These are phyloP conservation scores for Bruguiera gymnorhiza DNA, from an alignment of 345 rosid species.

Conservation along the genomic window DNA sequence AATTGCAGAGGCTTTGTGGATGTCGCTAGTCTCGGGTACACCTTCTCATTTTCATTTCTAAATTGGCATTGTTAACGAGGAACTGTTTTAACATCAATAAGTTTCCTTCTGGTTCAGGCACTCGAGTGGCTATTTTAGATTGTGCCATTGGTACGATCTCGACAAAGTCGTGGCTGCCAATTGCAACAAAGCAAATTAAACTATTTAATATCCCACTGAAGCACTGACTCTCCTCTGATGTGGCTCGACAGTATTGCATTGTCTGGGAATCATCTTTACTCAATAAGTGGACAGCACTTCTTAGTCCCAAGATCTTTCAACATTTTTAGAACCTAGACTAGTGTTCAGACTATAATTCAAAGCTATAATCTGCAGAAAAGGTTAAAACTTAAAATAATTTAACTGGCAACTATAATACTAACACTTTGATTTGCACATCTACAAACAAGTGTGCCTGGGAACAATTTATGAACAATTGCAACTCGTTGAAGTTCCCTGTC, in stretches of 20 bases:
- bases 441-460: slow-evolving; percentile 12
- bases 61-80: background rate
- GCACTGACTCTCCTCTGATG: too few species aligned
- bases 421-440: background rate
- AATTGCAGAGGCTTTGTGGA: slow-evolving; percentile 24
- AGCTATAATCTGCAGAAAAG: background rate
- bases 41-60: background rate
- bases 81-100: slow-evolving; percentile 2
- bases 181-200: background rate
- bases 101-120: background rate
- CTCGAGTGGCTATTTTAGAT: background rate
- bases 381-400: background rate
- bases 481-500: slow-evolving; percentile 10
- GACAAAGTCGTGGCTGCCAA: background rate
- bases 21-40: background rate
- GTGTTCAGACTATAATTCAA: background rate
- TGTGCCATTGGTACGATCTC: background rate
- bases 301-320: too few species aligned
- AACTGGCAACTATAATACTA: background rate
- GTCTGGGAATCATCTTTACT: too few species aligned
- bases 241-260: too few species aligned
- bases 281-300: too few species aligned
- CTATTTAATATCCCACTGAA: too few species aligned
- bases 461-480: slow-evolving; percentile 34
- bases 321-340: too few species aligned